A percentile compares a stretch with the other conserved stretches of the same genome.
Conservation (phyloP, 306 rosid species). For the Adenanthera pavonina region DNA sequence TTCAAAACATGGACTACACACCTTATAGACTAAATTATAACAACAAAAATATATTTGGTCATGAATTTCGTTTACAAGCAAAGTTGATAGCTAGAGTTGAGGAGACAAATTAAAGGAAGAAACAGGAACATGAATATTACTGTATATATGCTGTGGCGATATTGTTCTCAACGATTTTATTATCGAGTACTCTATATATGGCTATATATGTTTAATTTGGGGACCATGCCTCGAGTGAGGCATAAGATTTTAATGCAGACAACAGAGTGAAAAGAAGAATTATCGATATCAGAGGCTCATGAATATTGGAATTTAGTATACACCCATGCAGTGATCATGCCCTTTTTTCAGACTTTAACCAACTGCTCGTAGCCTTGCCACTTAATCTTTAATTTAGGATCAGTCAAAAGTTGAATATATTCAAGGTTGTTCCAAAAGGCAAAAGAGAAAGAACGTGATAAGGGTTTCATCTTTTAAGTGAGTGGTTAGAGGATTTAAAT, state of each 20-base stretch:
- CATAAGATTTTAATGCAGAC: background rate
- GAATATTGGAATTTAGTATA: background rate
- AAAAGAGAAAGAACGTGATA: too few species aligned
- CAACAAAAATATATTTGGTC: background rate
- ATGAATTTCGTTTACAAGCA: background rate
- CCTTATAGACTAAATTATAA: too few species aligned
- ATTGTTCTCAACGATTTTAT: slow-evolving; percentile 2
- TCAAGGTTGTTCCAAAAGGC: too few species aligned
- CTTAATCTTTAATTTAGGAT: background rate
- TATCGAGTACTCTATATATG: background rate
- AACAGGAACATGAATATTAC: slow-evolving; percentile 1
- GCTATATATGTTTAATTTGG: background rate
- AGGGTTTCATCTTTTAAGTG: too few species aligned
- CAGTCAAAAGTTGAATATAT: too few species aligned
- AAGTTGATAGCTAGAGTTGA: background rate
- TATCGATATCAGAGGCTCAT: background rate
- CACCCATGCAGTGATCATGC: too few species aligned
- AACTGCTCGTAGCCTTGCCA: background rate
- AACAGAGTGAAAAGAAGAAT: background rate
- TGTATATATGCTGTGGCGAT: background rate
- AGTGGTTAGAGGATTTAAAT: too few species aligned
- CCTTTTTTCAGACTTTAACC: too few species aligned
- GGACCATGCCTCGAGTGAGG: background rate
- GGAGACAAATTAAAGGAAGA: background rate
- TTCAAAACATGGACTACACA: background rate